These are phyloP conservation scores for Centrapalus pauciflorus DNA, from an alignment of 129 eudicot species.

Conservation along the genomic window DNA sequence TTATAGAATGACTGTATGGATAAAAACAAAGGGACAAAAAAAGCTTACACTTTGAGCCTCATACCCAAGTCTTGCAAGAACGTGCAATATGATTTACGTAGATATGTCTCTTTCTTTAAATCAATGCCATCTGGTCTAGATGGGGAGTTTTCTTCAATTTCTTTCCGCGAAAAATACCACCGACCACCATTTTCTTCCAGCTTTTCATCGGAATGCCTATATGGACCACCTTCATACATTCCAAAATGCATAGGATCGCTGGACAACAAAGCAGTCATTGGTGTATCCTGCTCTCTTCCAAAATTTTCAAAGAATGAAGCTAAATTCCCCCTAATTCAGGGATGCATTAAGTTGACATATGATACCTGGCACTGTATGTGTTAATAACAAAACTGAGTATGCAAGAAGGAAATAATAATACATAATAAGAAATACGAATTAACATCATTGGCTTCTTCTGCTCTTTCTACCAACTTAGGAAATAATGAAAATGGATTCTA, in stretches of 20 bases:
- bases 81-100: slow-evolving; percentile 91
- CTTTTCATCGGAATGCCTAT: slow-evolving; percentile 44
- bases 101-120: slow-evolving; percentile 81
- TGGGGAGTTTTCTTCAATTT: slow-evolving; percentile 88
- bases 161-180: slow-evolving; percentile 94
- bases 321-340: slow-evolving; percentile 8
- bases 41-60: slow-evolving; percentile 94
- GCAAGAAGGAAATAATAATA: background rate
- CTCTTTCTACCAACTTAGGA: background rate
- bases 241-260: slow-evolving; percentile 66
- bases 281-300: slow-evolving; percentile 24
- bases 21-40: background rate
- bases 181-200: slow-evolving; percentile 64
- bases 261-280: slow-evolving; percentile 60
- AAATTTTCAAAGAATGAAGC: background rate
- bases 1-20: background rate
- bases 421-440: background rate
- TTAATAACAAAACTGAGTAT: slow-evolving; percentile 10
- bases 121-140: slow-evolving; percentile 86
- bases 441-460: background rate
- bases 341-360: slow-evolving; percentile 8
- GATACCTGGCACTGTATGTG: slow-evolving; percentile 23
- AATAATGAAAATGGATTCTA: background rate
- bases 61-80: slow-evolving; percentile 94
- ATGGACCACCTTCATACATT: slow-evolving; percentile 44